These are phyloP conservation scores for Malus hybrid DNA, from an alignment of 331 rosid species.

Conservation along the genomic window DNA sequence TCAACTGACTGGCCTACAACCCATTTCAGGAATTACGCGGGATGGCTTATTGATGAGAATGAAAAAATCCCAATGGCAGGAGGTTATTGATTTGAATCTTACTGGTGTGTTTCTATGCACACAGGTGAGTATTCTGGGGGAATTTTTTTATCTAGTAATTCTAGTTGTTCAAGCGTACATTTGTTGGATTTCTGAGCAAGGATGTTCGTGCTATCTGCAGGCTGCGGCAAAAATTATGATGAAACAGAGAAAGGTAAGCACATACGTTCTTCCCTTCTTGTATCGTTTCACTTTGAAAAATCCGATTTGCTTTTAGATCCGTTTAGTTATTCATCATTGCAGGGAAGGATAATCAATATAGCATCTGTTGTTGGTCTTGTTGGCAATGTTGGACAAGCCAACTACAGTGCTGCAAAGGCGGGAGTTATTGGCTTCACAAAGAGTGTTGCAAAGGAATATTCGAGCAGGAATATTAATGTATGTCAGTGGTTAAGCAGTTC, in stretches of 20 bases:
- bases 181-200: not conserved
- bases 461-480: conserved; percentile 32
- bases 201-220: not conserved
- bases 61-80: conserved; percentile 40
- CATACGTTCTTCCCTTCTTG: not conserved
- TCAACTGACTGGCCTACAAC: not conserved
- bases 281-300: not conserved
- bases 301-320: not conserved
- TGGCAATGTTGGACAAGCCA: conserved; percentile 40
- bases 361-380: conserved; percentile 39
- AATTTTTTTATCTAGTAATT: not conserved
- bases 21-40: conserved; percentile 24
- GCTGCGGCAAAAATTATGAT: conserved; percentile 39
- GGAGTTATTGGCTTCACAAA: conserved; percentile 30
- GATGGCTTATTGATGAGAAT: conserved; percentile 38
- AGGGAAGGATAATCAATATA: conserved; percentile 35
- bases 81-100: conserved; percentile 35
- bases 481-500: not conserved
- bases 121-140: conserved; percentile 19
- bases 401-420: conserved; percentile 38
- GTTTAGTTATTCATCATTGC: not conserved
- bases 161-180: not conserved
- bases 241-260: conserved; percentile 28
- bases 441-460: conserved; percentile 29
- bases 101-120: conserved; percentile 36